These are phyloP conservation scores for Capsella rubella DNA, from an alignment of 441 rosid genomes.

Conservation along the genomic window DNA sequence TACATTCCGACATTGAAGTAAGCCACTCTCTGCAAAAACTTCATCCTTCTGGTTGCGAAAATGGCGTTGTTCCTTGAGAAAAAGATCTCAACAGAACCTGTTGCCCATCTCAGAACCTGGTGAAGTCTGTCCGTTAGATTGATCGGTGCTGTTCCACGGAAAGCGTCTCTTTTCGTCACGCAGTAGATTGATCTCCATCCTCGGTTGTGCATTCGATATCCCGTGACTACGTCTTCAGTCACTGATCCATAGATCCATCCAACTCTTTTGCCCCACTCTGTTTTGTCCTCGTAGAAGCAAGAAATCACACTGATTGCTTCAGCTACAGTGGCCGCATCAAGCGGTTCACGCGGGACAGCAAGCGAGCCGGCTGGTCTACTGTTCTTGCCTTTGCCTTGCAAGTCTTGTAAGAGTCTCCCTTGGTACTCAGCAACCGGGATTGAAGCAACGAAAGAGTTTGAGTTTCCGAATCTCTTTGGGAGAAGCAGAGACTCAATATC, in stretches of 20 bases:
- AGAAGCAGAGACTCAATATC: conserved; percentile 73
- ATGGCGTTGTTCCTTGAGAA: conserved; percentile 51
- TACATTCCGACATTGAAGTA: conserved; percentile 50
- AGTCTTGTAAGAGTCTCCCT: conserved; percentile 72
- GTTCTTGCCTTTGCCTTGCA: conserved; percentile 61
- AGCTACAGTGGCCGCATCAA: conserved; percentile 84
- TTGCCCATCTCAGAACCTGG: conserved; percentile 59
- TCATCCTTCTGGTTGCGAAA: conserved; percentile 43
- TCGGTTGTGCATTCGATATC: conserved; percentile 55
- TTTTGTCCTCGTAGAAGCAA: conserved; percentile 65
- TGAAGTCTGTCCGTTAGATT: conserved; percentile 57
- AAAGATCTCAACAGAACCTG: conserved; percentile 55
- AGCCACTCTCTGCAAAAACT: conserved; percentile 47
- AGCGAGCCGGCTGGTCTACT: conserved; percentile 86
- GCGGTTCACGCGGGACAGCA: conserved; percentile 75
- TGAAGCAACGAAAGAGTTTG: conserved; percentile 71
- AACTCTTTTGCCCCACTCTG: conserved; percentile 57
- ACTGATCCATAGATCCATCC: conserved; percentile 58
- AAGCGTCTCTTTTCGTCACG: conserved; percentile 53
- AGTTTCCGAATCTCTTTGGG: conserved; percentile 77
- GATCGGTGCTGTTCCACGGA: conserved; percentile 56
- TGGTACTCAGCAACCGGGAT: conserved; percentile 85
- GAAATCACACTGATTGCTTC: conserved; percentile 90
- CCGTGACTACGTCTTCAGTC: conserved; percentile 55
- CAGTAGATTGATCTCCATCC: conserved; percentile 60